Evolutionary conservation across 2,329 filamentous ascomycete species (phyloP).

Genomic region (Aspergillus tanneri): DNA sequence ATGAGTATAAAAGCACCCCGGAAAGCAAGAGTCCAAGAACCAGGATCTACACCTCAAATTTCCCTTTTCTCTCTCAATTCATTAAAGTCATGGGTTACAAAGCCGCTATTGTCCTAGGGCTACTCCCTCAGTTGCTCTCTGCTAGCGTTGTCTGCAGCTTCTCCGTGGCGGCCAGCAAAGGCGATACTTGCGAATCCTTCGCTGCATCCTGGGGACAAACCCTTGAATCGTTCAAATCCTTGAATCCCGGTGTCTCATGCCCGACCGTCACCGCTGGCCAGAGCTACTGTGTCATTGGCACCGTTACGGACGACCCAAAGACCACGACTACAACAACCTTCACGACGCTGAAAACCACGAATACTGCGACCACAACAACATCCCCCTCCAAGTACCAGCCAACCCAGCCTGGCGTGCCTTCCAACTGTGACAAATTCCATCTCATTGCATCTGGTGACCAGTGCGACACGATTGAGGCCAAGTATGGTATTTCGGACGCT

Average conservation of each 20-base stretch:
- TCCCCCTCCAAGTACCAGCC: conserved; percentile 7
- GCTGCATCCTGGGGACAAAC: conserved; percentile 23
- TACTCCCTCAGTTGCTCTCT: conserved; percentile 10
- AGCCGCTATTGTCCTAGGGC: conserved; percentile 5
- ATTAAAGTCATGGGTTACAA: conserved; percentile 5
- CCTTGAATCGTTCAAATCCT: conserved; percentile 20
- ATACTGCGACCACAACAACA: conserved; percentile 2
- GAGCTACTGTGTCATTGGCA: conserved; percentile 16
- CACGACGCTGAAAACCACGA: conserved; percentile 4
- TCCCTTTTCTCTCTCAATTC: neutral
- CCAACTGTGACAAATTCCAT: conserved; percentile 15
- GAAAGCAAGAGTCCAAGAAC: too few relatives aligned
- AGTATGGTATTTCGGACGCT: conserved; percentile 8
- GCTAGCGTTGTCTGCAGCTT: conserved; percentile 11
- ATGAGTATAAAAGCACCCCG: too few relatives aligned
- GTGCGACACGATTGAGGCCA: conserved; percentile 11
- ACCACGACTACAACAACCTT: conserved; percentile 7
- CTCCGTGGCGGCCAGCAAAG: conserved; percentile 12
- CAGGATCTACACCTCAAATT: too few relatives aligned
- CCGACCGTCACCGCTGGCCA: conserved; percentile 16
- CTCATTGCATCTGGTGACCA: conserved; percentile 11
- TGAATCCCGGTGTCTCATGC: conserved; percentile 29
- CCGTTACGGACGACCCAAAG: conserved; percentile 6
- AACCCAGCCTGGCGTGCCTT: conserved; percentile 10
- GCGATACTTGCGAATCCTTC: conserved; percentile 30